Base-by-base conservation (phyloP, 257 asterid genomes). In the Lycium barbarum region DNA sequence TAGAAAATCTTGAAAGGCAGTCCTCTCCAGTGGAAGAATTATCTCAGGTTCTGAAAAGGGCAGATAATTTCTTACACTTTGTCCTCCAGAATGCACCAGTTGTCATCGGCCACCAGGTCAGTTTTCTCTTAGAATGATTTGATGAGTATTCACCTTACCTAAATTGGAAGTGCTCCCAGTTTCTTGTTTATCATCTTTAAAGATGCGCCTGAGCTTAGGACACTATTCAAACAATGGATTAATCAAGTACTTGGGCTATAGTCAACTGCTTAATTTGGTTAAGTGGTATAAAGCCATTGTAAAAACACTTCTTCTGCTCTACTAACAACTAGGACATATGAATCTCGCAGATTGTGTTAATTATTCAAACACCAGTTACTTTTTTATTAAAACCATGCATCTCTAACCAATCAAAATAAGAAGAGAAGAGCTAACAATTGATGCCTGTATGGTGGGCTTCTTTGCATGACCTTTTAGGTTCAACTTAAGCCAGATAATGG, bases 1-100 rank as follows among this genome's bases (percentile, higher is more conserved):
- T 95, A n/a, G 97, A 94, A 74, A 92, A 88, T 84, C 90, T 95
- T 14, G 97, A 93, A 84, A 91, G 93, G 84, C 97, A 95, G 78
- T 90, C 98, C 7, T 90, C 98, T 71, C 98, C 98, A 0, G 96
- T 95, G n/a, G 98, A 92, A 87, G 98, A 95, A 85, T 51, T 95
- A 10, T 91, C 96, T 8, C 95, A 95, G 82, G 88, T 95, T 86
- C 84, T 95, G 85, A 89, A 89, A 88, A 90, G 98, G 85, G 98
- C 98, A 0, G 98, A 95, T 84, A 94, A 95, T 80, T 95, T 94
- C 90, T 87, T 95, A 83, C 98, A 95, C 89, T 95, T 95, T 80
- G 91, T 95, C 82, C 96, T 95, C 73, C 98, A 95, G 84, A 95
- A 92, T 88, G 98, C 98, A 54, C 98, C 98, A 0, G 98, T 95